A percentile compares a stretch with the other conserved stretches of the same genome.
phyloP scores from a whole-genome alignment of 2,329 filamentous ascomycete genomes.

The Aspergillus chevalieri region DNA sequence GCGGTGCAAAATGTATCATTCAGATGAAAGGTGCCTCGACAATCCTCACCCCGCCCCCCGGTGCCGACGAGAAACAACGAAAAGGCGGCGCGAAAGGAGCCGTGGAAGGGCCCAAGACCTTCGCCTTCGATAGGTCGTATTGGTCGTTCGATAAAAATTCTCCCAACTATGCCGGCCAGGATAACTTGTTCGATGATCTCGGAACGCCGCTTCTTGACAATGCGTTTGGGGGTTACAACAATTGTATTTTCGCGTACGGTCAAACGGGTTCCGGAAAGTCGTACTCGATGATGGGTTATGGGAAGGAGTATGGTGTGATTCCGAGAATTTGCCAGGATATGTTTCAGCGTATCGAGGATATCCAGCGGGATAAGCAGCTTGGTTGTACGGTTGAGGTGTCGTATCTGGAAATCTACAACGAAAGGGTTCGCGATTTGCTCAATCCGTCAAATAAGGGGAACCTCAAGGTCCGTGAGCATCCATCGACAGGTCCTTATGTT shows the following conservation, averaged over 20 bases:
- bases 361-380: conserved; percentile 68
- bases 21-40: conserved; percentile 95
- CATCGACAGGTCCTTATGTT: conserved; percentile 93
- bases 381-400: conserved; percentile 95
- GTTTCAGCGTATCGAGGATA: conserved; percentile 74
- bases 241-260: conserved; percentile 98
- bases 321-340: conserved; percentile 96
- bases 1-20: conserved; percentile 91
- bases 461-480: conserved; percentile 94
- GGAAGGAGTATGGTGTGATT: conserved; percentile 90
- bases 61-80: conserved; percentile 49
- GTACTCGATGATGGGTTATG: conserved; percentile 99
- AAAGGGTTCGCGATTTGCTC: conserved; percentile 87
- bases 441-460: conserved; percentile 96
- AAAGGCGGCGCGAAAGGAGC: conserved; percentile 54
- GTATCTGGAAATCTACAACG: conserved; percentile 98
- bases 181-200: conserved; percentile 79
- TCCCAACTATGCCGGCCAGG: conserved; percentile 79
- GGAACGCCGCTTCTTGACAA: conserved; percentile 91
- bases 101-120: conserved; percentile 68
- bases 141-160: conserved; percentile 91
- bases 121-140: conserved; percentile 95
- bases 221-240: conserved; percentile 97
- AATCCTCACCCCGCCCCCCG: conserved; percentile 67
- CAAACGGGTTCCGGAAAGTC: conserved; percentile 98